phyloP scores from a whole-genome alignment of 2,329 filamentous ascomycete genomes.

The Colletotrichum lindemuthianum region DNA sequence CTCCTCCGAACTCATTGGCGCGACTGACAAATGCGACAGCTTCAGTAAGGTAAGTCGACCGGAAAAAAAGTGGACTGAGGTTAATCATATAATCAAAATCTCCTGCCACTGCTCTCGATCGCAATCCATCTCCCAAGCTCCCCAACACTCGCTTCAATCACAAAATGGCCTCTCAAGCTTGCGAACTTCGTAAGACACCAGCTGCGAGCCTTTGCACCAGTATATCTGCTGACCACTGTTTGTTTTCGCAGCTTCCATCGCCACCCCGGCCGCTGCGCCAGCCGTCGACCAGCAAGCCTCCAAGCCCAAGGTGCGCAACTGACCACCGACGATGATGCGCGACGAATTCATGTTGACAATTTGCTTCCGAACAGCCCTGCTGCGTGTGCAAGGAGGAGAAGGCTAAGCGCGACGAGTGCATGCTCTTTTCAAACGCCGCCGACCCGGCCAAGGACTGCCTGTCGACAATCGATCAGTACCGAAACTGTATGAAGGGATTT shows the following conservation, averaged over 20 bases:
- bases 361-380: constrained; percentile 73
- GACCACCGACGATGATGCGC: neutral
- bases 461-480: constrained; percentile 85
- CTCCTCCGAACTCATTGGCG: constrained; percentile 1
- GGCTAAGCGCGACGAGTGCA: constrained; percentile 92
- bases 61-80: constrained; percentile 36
- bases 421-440: constrained; percentile 91
- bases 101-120: neutral
- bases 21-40: constrained; percentile 36
- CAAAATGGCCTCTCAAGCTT: constrained; percentile 44
- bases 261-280: constrained; percentile 42
- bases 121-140: constrained; percentile 3
- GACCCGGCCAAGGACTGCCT: constrained; percentile 88
- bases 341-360: constrained; percentile 13
- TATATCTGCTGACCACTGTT: constrained; percentile 17
- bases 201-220: neutral
- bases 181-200: constrained; percentile 42
- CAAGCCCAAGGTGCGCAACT: constrained; percentile 55
- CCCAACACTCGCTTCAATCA: constrained; percentile 15
- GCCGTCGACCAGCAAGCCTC: constrained; percentile 45
- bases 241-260: constrained; percentile 39
- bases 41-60: constrained; percentile 23
- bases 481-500: constrained; percentile 90
- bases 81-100: constrained; percentile 4
- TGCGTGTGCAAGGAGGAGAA: constrained; percentile 99